Evolutionary conservation across 1,139 yeast genomes (phyloP).

Genomic region (Pneumocystis sp.): DNA sequence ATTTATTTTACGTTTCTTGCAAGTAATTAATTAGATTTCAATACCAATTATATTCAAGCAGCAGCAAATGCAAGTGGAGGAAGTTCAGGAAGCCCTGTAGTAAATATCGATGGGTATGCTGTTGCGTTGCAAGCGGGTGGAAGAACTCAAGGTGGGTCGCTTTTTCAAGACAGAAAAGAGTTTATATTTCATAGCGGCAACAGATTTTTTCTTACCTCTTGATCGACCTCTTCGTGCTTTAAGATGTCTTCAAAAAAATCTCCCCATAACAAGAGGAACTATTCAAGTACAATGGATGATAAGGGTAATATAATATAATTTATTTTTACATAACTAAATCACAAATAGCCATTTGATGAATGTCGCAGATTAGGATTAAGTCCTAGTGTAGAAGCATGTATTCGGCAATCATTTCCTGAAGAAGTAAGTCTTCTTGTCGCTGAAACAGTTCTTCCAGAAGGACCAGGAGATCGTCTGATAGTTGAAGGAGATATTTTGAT

Average conservation of each 20-base stretch:
- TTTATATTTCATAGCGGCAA: constrained; percentile 47
- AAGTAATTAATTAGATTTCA: constrained; percentile 41
- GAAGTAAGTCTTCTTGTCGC: constrained; percentile 76
- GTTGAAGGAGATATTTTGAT: constrained; percentile 79
- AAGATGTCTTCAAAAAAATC: constrained; percentile 44
- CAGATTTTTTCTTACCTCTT: constrained; percentile 81
- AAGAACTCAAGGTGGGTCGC: constrained; percentile 29
- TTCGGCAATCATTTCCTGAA: constrained; percentile 56
- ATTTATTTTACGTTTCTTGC: neutral
- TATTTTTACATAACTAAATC: neutral
- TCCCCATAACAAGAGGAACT: constrained; percentile 63
- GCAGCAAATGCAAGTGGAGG: constrained; percentile 96
- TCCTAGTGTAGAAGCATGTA: constrained; percentile 52
- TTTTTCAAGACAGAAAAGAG: neutral
- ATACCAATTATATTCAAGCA: constrained; percentile 90
- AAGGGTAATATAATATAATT: constrained; percentile 31
- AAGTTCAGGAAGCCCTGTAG: constrained; percentile 91
- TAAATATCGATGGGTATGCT: constrained; percentile 70
- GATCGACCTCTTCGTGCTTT: constrained; percentile 72
- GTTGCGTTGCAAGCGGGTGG: constrained; percentile 95
- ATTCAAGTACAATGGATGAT: constrained; percentile 65
- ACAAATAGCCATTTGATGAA: constrained; percentile 59
- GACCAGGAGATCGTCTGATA: constrained; percentile 63
- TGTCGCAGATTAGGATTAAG: constrained; percentile 78
- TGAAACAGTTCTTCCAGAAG: constrained; percentile 67